Conservation (phyloP, 306 rosid species). For the Prunus mongolica region DNA sequence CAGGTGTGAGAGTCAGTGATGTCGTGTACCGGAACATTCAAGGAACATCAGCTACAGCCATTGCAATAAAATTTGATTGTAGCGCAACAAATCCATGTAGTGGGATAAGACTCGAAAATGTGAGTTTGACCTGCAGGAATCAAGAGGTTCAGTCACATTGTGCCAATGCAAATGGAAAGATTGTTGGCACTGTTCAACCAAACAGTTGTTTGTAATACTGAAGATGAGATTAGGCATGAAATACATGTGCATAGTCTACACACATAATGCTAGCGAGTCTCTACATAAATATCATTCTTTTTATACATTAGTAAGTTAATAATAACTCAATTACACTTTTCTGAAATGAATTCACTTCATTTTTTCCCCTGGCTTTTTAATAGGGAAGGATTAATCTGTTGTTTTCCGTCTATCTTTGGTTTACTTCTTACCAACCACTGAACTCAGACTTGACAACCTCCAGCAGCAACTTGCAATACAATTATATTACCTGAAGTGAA, state of each 20-base stretch:
- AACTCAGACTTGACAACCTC: no score
- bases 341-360: no score
- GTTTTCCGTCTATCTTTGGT: background rate
- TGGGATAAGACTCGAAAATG: conserved; percentile 5
- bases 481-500: conserved; percentile 72
- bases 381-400: no score
- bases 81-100: conserved; percentile 7
- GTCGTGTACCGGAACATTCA: background rate
- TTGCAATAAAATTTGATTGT: conserved; percentile 15
- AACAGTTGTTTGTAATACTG: conserved; percentile 3
- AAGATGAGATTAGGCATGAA: no score
- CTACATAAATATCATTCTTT: background rate
- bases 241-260: no score
- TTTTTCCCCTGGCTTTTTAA: no score
- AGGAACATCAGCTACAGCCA: conserved; percentile 12
- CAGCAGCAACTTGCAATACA: conserved; percentile 4
- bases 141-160: conserved; percentile 10
- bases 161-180: background rate
- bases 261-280: background rate
- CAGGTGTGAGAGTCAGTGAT: background rate
- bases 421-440: no score
- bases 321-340: background rate
- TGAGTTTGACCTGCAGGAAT: background rate
- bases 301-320: background rate
- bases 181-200: conserved; percentile 13